Conservation (phyloP, 345 rosid species). For the Microthlaspi erraticum region DNA sequence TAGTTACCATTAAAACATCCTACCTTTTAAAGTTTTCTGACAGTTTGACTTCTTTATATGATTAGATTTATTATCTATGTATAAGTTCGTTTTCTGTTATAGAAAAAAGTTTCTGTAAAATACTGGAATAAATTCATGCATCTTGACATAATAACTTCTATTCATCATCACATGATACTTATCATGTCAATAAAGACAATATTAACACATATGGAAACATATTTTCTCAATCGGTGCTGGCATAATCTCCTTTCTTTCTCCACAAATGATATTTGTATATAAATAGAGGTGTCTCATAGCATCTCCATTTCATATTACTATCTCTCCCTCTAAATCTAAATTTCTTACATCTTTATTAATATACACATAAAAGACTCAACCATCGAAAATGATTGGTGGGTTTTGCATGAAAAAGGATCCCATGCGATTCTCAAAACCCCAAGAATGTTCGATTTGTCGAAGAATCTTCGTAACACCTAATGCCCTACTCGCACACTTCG, state of each 20-base stretch:
- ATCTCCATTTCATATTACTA: not conserved
- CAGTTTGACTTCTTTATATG: slow-evolving; percentile 32
- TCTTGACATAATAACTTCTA: not conserved
- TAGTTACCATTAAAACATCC: slow-evolving; percentile 4
- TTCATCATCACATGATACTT: slow-evolving; percentile 9
- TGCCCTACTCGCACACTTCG: slow-evolving; percentile 21
- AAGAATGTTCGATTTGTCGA: slow-evolving; percentile 29
- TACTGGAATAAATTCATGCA: slow-evolving; percentile 29
- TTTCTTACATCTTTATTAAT: not conserved
- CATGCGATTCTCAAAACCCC: not conserved
- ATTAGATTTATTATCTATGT: slow-evolving; percentile 5
- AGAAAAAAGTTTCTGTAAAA: not conserved
- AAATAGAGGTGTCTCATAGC: slow-evolving; percentile 29
- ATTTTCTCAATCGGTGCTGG: not conserved
- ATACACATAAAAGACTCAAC: slow-evolving; percentile 1
- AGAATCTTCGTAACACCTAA: slow-evolving; percentile 4
- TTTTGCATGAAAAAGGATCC: slow-evolving; percentile 9
- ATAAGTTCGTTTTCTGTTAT: not conserved
- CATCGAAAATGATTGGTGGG: slow-evolving; percentile 22
- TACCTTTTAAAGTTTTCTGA: not conserved
- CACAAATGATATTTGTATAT: slow-evolving; percentile 15
- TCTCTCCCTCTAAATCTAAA: slow-evolving; percentile 5
- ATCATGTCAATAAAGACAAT: slow-evolving; percentile 10
- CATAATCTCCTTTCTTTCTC: not conserved
- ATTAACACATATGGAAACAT: slow-evolving; percentile 8